phyloP scores from a whole-genome alignment of 352 stramenopile genomes.

The Pythium aquatile region DNA sequence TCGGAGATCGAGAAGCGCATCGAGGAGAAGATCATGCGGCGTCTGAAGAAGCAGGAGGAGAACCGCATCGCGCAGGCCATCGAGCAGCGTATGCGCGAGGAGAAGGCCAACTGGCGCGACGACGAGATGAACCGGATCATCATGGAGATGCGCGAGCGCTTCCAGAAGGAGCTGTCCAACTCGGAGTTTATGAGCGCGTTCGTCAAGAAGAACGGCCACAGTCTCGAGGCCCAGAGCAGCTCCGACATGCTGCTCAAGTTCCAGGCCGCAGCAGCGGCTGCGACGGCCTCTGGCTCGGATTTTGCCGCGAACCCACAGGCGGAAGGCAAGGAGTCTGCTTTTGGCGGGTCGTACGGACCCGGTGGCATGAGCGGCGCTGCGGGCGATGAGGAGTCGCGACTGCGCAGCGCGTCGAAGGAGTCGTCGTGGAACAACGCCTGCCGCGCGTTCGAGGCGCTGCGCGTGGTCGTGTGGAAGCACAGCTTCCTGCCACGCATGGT shows the following conservation, averaged over 20 bases:
- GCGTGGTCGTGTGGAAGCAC: slow-evolving; percentile 87
- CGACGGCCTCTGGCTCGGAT: slow-evolving; percentile 9
- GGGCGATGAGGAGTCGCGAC: slow-evolving; percentile 23
- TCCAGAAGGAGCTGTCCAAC: slow-evolving; percentile 79
- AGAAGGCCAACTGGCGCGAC: slow-evolving; percentile 87
- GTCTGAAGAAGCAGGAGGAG: slow-evolving; percentile 88
- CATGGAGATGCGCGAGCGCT: slow-evolving; percentile 85
- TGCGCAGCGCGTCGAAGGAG: slow-evolving; percentile 63
- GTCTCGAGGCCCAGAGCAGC: slow-evolving; percentile 25
- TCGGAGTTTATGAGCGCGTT: slow-evolving; percentile 57
- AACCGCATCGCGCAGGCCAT: slow-evolving; percentile 81
- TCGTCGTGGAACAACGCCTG: slow-evolving; percentile 86
- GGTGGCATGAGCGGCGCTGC: slow-evolving; percentile 12
- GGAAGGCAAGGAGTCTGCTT: slow-evolving; percentile 56
- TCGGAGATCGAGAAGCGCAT: slow-evolving; percentile 80
- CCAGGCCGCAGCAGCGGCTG: slow-evolving; percentile 27
- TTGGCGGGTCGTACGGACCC: slow-evolving; percentile 1
- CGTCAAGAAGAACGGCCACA: slow-evolving; percentile 62
- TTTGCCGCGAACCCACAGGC: slow-evolving; percentile 57
- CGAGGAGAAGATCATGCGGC: slow-evolving; percentile 85
- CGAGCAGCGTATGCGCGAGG: slow-evolving; percentile 74
- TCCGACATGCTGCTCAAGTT: slow-evolving; percentile 38
- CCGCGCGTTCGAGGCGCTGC: slow-evolving; percentile 62
- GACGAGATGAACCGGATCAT: slow-evolving; percentile 91
- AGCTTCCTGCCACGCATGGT: slow-evolving; percentile 75